Evolutionary conservation across 192 early-diverging fungal species (phyloP).

Genomic region (Radiomyces spectabilis): DNA sequence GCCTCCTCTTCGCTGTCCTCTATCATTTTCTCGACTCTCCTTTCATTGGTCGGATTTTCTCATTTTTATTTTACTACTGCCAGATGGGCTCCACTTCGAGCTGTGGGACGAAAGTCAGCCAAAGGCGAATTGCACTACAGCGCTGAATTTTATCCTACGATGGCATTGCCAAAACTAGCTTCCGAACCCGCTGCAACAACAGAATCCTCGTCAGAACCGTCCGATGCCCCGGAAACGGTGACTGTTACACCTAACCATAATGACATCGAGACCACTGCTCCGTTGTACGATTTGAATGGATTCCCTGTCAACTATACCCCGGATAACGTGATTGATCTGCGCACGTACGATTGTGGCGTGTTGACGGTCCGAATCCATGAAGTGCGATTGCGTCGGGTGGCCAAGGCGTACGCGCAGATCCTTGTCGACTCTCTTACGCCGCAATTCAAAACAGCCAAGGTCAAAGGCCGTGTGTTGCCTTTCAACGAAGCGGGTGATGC

Average conservation of each 20-base stretch:
- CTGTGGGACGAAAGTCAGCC: constrained; percentile 2
- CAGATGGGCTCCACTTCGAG: constrained; percentile 23
- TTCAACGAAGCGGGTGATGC: constrained; percentile 29
- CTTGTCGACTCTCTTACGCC: constrained; percentile 30
- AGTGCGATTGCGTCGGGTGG: constrained; percentile 3
- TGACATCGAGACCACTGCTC: background rate
- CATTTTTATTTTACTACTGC: background rate
- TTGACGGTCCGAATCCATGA: constrained; percentile 43
- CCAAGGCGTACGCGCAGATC: constrained; percentile 37
- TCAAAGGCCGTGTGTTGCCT: constrained; percentile 12
- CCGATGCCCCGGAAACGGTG: background rate
- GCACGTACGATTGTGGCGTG: constrained; percentile 38
- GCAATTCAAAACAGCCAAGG: constrained; percentile 30
- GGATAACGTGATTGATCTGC: constrained; percentile 20
- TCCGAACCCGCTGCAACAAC: background rate
- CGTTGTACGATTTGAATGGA: constrained; percentile 12
- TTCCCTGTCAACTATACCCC: constrained; percentile 14
- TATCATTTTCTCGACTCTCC: too few species aligned
- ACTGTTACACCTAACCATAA: background rate
- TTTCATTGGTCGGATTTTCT: too few species aligned
- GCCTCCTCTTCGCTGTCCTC: background rate
- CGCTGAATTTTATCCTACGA: constrained; percentile 33
- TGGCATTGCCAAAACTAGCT: constrained; percentile 1
- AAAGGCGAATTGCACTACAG: constrained; percentile 22
- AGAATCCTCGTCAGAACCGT: background rate